Base-by-base conservation (phyloP, 106 monocot genomes). In the Dioscorea zingiberensis region DNA sequence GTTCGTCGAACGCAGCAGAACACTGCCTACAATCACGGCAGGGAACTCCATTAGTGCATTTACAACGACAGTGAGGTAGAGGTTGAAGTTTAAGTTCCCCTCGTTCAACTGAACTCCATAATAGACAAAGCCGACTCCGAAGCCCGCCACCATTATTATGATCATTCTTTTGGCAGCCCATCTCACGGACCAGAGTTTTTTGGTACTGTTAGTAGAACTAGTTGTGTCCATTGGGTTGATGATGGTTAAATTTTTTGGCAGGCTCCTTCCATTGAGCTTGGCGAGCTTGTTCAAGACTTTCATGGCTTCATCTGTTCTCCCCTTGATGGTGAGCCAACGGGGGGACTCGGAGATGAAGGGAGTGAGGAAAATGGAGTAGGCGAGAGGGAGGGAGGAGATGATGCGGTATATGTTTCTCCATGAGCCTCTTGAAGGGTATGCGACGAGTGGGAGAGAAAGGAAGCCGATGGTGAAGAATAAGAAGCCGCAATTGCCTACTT, bases 381-480 rank as follows among this genome's bases (percentile, higher is more conserved):
- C n/a, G n/a, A n/a, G n/a, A n/a, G n/a, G n/a, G n/a, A n/a, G n/a
- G n/a, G n/a, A n/a, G n/a, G n/a, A n/a, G n/a, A n/a, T n/a, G n/a
- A n/a, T n/a, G n/a, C n/a, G n/a, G n/a, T n/a, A n/a, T n/a, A n/a
- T n/a, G n/a, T n/a, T n/a, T n/a, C 91, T 62, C 91, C 91, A 91
- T 2, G 78, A 79, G 46, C 62, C 24, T 17, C 87, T 65, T 1
- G 78, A 64, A 0, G 71, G 73, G 72, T 87, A 91, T 4, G 91
- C 91, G 7, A 91, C 65, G n/a, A 81, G 21, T 5, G 91, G 91
- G 10, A 91, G 76, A 25, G 79, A 79, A 48, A 91, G 84, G 74
- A 91, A 91, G 8, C 91, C 91, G 11, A 82, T 15, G 58, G 87
- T 87, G 87, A 91, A 91, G 78, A 87, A 87, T 76, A 91, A 84